Conservation (phyloP, 345 rosid genomes). For the Streptanthus diversifolius region DNA sequence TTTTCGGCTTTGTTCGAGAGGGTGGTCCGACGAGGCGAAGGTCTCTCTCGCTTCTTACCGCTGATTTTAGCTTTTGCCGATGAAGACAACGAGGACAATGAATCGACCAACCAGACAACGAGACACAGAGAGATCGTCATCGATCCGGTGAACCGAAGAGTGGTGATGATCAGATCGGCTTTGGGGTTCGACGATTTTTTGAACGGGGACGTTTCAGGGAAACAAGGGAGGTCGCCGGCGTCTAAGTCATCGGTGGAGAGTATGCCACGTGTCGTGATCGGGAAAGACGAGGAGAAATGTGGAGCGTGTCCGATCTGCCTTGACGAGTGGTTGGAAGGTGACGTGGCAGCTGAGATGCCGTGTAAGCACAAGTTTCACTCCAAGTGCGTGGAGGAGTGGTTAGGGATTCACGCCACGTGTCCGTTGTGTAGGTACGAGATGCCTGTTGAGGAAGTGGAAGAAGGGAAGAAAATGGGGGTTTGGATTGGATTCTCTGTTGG, state of each 20-base stretch:
- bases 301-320: slow-evolving; percentile 31
- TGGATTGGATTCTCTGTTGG: slow-evolving; percentile 23
- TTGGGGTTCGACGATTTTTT: slow-evolving; percentile 1
- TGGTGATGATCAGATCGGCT: slow-evolving; percentile 17
- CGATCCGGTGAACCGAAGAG: slow-evolving; percentile 17
- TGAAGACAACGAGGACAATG: background rate
- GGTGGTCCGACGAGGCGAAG: background rate
- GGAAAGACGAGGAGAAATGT: background rate
- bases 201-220: slow-evolving; percentile 3
- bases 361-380: slow-evolving; percentile 38
- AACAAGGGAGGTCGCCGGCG: slow-evolving; percentile 31
- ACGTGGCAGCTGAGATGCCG: slow-evolving; percentile 41
- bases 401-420: slow-evolving; percentile 35
- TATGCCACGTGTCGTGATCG: slow-evolving; percentile 32
- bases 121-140: background rate
- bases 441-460: slow-evolving; percentile 29
- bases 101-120: background rate
- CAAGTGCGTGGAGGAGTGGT: slow-evolving; percentile 38
- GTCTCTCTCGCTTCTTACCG: slow-evolving; percentile 22
- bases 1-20: slow-evolving; percentile 20
- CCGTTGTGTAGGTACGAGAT: slow-evolving; percentile 37
- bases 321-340: slow-evolving; percentile 34
- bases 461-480: slow-evolving; percentile 9
- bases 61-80: slow-evolving; percentile 9
- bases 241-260: slow-evolving; percentile 25